Evolutionary conservation across 805 yeast genomes (phyloP).

Genomic region (Pichia scutulata): DNA sequence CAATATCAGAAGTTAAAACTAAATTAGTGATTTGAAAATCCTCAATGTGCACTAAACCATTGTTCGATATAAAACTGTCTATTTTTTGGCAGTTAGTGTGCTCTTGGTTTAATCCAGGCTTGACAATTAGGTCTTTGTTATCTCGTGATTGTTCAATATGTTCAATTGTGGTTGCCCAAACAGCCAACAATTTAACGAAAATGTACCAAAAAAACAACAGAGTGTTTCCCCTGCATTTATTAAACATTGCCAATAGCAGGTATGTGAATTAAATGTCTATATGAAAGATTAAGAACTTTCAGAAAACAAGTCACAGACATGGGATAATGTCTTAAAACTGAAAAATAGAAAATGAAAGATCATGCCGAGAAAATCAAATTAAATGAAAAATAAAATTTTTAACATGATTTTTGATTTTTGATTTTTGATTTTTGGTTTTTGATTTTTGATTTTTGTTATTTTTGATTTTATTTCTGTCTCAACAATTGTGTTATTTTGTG

Average conservation of each 20-base stretch:
- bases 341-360: no score
- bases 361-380: not conserved
- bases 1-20: constrained; percentile 69
- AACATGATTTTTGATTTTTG: no score
- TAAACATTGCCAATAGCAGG: not conserved
- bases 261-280: not conserved
- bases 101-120: not conserved
- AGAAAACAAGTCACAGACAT: not conserved
- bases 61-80: not conserved
- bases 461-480: no score
- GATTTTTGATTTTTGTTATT: no score
- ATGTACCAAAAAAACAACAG: not conserved
- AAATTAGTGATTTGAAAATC: constrained; percentile 39
- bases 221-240: not conserved
- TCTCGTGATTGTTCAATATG: not conserved
- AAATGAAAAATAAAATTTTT: no score
- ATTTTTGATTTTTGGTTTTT: no score
- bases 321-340: no score
- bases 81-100: not conserved
- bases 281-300: not conserved
- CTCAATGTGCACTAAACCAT: constrained; percentile 12
- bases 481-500: not conserved
- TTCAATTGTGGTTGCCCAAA: not conserved
- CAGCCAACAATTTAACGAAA: not conserved
- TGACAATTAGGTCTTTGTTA: constrained; percentile 1